Base-by-base conservation (phyloP, 805 yeast genomes). In the Yarrowia sp. region DNA sequence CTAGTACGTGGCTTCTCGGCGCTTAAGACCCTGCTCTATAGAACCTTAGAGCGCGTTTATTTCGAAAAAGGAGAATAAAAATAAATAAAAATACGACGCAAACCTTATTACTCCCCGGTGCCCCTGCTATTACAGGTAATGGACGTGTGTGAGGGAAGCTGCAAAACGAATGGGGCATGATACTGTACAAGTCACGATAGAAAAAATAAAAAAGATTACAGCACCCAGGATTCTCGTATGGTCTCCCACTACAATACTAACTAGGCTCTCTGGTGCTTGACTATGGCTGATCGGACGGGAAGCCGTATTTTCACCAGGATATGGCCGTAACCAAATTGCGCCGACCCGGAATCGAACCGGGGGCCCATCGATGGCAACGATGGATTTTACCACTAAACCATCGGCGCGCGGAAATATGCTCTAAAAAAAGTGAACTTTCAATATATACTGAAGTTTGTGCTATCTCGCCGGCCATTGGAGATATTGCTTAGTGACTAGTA, bases 241-340 rank as follows among this genome's bases (percentile, higher is more conserved):
- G 58, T 51, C 58, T 51, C 58, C 58, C 58, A 51, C 58, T 51
- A 51, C 58, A 51, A 51, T 51, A 51, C 58, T 51, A 51, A 51
- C 58, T 51, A 51, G 58, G 58, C 58, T 51, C 58, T 51, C 58
- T 51, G 58, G 58, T 51, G 58, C 58, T 51, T 51, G 58, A 51
- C 58, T 51, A 51, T 51, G 58, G 58, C 58, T 51, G 58, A 51
- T 51, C 58, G 58, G 42, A 51, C 58, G 58, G 58, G 56, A 33
- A 51, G 58, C 58, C 58, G 58, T 51, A 51, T 51, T 51, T 51
- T 51, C 58, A 51, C 58, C 58, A 51, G 58, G 58, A 51, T 51
- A 51, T 51, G 58, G 58, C 58, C 58, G 58, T 51, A 51, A 51
- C 58, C 58, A 35, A 39, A 51, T 13, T 44, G 51, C 51, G 51